phyloP scores from a whole-genome alignment of 2,329 filamentous ascomycete genomes.

The Neofusicoccum cordaticola region DNA sequence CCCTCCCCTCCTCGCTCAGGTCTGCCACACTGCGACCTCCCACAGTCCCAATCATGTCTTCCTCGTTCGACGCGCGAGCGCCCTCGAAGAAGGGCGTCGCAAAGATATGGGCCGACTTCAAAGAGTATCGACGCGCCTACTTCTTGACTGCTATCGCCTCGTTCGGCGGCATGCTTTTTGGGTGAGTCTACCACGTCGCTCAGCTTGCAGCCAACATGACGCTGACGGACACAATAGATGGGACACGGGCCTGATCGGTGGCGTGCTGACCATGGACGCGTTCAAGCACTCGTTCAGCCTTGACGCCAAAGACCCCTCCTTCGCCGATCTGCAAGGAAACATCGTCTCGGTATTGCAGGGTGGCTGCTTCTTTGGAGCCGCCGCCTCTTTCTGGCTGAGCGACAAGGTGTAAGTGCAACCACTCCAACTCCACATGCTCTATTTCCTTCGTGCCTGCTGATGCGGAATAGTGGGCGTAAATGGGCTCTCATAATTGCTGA shows the following conservation, averaged over 20 bases:
- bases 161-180: conserved; percentile 39
- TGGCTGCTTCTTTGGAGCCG: conserved; percentile 46
- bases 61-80: neutral
- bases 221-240: conserved; percentile 11
- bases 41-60: neutral
- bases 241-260: conserved; percentile 32
- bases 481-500: conserved; percentile 42
- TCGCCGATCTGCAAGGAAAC: conserved; percentile 42
- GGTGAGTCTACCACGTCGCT: conserved; percentile 23
- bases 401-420: conserved; percentile 33
- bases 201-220: neutral
- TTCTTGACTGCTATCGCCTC: conserved; percentile 42
- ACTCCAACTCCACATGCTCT: too few relatives aligned
- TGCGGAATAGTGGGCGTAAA: conserved; percentile 33
- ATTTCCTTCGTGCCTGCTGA: too few relatives aligned
- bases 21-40: neutral
- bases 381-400: conserved; percentile 42
- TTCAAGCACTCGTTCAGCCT: conserved; percentile 44
- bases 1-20: neutral
- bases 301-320: conserved; percentile 30
- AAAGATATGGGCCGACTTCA: conserved; percentile 29
- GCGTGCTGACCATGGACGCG: conserved; percentile 43
- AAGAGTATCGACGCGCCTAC: conserved; percentile 40
- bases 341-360: conserved; percentile 45
- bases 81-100: neutral